Evolutionary conservation across 768 basidiomycete species (phyloP).

Genomic region (Boletus pseudo-olivaceus): DNA sequence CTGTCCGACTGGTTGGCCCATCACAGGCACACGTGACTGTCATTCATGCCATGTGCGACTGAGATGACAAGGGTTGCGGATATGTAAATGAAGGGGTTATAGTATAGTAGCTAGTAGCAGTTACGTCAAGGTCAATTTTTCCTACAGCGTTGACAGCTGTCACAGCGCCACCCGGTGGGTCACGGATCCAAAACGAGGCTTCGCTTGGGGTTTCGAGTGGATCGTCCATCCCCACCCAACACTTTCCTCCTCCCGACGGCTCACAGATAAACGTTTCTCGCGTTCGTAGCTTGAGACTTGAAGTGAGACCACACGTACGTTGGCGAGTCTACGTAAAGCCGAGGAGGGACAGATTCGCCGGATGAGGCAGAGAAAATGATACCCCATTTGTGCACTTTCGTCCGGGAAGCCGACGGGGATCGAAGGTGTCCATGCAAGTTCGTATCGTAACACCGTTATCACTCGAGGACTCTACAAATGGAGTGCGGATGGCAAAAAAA

Average conservation of each 20-base stretch:
- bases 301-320: background rate
- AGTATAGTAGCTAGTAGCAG: too few relatives aligned
- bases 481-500: too few relatives aligned
- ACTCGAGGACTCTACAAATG: too few relatives aligned
- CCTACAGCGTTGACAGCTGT: too few relatives aligned
- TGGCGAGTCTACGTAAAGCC: background rate
- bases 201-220: background rate
- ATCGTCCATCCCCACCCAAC: too few relatives aligned
- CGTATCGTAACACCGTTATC: too few relatives aligned
- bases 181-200: background rate
- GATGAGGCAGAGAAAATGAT: conserved; percentile 1
- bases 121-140: too few relatives aligned
- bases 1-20: background rate
- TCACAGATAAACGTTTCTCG: background rate
- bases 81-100: too few relatives aligned
- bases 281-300: too few relatives aligned
- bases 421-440: too few relatives aligned
- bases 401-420: background rate
- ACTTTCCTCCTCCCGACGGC: background rate
- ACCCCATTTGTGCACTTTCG: background rate
- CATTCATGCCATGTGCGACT: background rate
- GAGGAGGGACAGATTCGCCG: background rate
- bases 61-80: background rate
- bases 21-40: conserved; percentile 11
- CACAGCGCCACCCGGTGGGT: background rate